A percentile compares a stretch with the other conserved stretches of the same genome.
Evolutionary conservation across 2,329 filamentous ascomycete species (phyloP).

Genomic region (Alternaria arbusti): DNA sequence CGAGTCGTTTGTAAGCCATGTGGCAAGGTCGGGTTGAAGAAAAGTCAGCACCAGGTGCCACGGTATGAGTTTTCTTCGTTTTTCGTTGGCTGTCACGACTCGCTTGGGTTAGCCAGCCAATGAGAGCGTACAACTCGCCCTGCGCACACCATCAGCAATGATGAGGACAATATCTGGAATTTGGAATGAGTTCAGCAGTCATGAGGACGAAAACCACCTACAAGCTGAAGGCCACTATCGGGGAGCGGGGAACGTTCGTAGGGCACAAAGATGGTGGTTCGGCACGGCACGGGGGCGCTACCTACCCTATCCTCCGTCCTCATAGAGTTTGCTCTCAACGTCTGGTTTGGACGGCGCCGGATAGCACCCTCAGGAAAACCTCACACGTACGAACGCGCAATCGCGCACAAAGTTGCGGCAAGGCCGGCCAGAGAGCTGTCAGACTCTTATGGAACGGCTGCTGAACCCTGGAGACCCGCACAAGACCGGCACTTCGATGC

Average conservation of each 20-base stretch:
- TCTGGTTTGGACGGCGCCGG: neutral
- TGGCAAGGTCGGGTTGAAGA: neutral
- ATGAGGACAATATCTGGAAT: neutral
- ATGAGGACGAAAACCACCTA: neutral
- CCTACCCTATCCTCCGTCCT: neutral
- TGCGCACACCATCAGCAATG: neutral
- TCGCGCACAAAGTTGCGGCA: neutral
- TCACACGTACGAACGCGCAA: neutral
- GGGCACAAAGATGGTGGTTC: neutral
- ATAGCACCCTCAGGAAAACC: neutral
- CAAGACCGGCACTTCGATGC: constrained; percentile 6
- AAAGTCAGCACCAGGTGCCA: neutral
- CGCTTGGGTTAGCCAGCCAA: neutral
- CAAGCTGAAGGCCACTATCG: neutral
- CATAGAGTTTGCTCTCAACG: neutral
- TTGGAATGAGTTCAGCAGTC: neutral
- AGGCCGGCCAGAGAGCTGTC: neutral
- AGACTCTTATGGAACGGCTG: constrained; percentile 2
- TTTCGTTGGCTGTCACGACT: neutral
- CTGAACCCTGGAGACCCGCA: neutral
- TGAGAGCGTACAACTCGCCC: neutral
- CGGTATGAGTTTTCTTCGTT: neutral
- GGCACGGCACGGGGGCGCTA: constrained; percentile 6
- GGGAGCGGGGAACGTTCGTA: neutral
- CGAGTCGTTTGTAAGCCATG: neutral